A percentile compares a stretch with the other conserved stretches of the same genome.
These are phyloP conservation scores for Backusella tuberculispora DNA, from an alignment of 192 early-diverging fungal genomes.

Conservation along the genomic window DNA sequence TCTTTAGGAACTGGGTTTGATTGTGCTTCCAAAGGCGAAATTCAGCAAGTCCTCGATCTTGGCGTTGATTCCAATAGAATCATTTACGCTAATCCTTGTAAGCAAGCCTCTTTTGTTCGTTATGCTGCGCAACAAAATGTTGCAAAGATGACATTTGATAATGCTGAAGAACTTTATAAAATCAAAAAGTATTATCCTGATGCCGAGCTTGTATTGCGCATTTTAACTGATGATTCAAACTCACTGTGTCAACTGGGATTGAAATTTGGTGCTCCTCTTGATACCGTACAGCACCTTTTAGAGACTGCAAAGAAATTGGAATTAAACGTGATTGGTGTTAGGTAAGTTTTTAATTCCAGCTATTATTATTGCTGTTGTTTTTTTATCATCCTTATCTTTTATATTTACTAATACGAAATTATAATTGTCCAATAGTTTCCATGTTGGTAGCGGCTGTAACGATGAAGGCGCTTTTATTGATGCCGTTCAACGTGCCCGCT, in stretches of 20 bases:
- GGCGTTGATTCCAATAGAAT: constrained; percentile 77
- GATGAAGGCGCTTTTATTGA: constrained; percentile 89
- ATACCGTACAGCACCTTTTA: constrained; percentile 68
- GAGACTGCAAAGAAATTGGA: constrained; percentile 75
- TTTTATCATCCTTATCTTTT: neutral
- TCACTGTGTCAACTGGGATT: constrained; percentile 90
- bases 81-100: constrained; percentile 99
- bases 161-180: constrained; percentile 96
- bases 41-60: constrained; percentile 75
- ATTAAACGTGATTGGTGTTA: constrained; percentile 88
- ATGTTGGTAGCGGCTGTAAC: constrained; percentile 95
- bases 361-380: neutral
- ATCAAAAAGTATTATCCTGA: constrained; percentile 80
- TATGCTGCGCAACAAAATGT: constrained; percentile 80
- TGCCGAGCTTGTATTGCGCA: constrained; percentile 90
- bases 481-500: constrained; percentile 82
- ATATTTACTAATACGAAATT: neutral
- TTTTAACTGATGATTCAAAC: constrained; percentile 93
- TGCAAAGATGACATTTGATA: constrained; percentile 98
- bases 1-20: constrained; percentile 91
- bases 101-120: constrained; percentile 93
- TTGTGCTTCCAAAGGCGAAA: constrained; percentile 96
- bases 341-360: constrained; percentile 25
- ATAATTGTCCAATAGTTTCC: constrained; percentile 67
- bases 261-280: constrained; percentile 94